These are phyloP conservation scores for Byssochlamys sp. DNA, from an alignment of 2,329 filamentous ascomycete species.

Conservation along the genomic window DNA sequence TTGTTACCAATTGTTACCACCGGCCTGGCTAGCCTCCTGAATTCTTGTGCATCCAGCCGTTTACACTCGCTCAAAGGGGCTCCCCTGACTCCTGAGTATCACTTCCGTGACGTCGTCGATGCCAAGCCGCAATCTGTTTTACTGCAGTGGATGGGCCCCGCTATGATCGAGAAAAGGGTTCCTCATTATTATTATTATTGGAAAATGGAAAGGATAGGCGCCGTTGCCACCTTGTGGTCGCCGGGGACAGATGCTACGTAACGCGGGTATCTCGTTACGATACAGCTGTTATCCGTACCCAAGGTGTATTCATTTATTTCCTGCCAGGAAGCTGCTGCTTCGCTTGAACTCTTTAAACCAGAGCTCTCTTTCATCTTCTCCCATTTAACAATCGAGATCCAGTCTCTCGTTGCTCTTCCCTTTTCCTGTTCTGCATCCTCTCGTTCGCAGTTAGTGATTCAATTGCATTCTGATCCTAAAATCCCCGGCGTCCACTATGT, in stretches of 20 bases:
- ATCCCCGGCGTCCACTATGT: slow-evolving; percentile 18
- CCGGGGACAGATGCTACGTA: background rate
- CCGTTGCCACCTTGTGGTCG: background rate
- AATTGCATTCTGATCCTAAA: background rate
- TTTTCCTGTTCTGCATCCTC: background rate
- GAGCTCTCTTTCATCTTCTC: background rate
- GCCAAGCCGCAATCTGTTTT: background rate
- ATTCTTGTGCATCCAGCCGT: background rate
- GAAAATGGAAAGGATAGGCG: background rate
- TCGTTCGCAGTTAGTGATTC: background rate
- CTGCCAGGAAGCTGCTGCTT: background rate
- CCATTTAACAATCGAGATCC: background rate
- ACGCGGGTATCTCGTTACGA: background rate
- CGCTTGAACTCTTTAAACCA: background rate
- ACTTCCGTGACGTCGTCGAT: background rate
- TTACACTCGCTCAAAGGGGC: background rate
- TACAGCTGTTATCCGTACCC: background rate
- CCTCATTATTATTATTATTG: background rate
- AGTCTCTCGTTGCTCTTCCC: background rate
- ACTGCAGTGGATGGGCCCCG: background rate
- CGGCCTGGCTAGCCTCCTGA: background rate
- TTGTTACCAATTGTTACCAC: too few relatives aligned
- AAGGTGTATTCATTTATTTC: background rate
- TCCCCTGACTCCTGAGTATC: background rate
- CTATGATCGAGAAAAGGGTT: background rate